phyloP scores from a whole-genome alignment of 805 yeast species.

The Myxozyma kluyveri region DNA sequence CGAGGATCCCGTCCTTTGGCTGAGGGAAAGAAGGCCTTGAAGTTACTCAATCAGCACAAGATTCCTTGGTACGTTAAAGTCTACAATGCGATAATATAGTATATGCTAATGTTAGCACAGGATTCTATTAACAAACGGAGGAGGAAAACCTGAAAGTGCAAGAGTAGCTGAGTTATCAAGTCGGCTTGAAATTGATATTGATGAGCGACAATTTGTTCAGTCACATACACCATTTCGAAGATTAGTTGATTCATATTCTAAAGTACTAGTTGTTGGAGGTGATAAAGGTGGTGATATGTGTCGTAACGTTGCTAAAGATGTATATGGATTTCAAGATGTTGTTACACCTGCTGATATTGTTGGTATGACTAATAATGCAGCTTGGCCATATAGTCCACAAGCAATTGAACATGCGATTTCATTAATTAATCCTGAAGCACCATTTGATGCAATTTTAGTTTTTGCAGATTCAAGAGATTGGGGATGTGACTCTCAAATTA shows the following conservation, averaged over 20 bases:
- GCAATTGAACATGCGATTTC: constrained; percentile 40
- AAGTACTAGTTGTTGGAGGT: constrained; percentile 86
- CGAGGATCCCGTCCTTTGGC: constrained; percentile 69
- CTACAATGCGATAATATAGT: constrained; percentile 48
- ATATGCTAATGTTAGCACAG: constrained; percentile 61
- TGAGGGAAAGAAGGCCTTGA: constrained; percentile 60
- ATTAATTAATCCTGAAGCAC: constrained; percentile 7
- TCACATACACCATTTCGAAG: constrained; percentile 83
- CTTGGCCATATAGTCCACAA: constrained; percentile 69
- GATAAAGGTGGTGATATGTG: constrained; percentile 52
- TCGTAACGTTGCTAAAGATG: constrained; percentile 62
- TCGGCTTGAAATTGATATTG: constrained; percentile 46
- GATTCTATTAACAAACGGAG: constrained; percentile 86
- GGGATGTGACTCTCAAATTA: constrained; percentile 79
- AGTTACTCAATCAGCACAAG: constrained; percentile 49
- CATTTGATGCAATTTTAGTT: constrained; percentile 72
- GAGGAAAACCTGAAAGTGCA: constrained; percentile 68
- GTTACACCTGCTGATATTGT: constrained; percentile 71
- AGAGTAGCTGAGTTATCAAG: constrained; percentile 55
- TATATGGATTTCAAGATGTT: constrained; percentile 71
- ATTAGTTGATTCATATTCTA: constrained; percentile 49
- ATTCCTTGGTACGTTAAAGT: constrained; percentile 52
- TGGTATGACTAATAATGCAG: constrained; percentile 46
- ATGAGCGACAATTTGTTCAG: constrained; percentile 68
- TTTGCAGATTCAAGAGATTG: constrained; percentile 88